phyloP scores from a whole-genome alignment of 2,329 filamentous ascomycete genomes.

The Dactylellina haptotyla region DNA sequence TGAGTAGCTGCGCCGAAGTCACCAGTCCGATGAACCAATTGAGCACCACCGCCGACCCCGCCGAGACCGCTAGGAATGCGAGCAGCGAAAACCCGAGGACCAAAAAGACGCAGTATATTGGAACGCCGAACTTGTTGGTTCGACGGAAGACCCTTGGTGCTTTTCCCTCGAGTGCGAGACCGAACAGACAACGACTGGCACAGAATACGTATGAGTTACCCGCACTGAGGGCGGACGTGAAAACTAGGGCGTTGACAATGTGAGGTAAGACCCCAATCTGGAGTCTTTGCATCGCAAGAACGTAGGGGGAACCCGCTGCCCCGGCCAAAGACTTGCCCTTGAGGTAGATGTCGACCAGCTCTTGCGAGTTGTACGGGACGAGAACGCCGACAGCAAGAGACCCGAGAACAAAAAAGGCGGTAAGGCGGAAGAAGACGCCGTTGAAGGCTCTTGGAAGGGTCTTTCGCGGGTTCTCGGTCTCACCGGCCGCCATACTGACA shows the following conservation, averaged over 20 bases:
- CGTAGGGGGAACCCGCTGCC: conserved; percentile 72
- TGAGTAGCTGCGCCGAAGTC: conserved; percentile 79
- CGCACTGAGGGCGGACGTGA: conserved; percentile 75
- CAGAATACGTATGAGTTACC: conserved; percentile 76
- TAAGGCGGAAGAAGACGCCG: conserved; percentile 80
- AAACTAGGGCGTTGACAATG: conserved; percentile 77
- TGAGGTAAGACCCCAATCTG: conserved; percentile 73
- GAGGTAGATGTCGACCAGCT: conserved; percentile 71
- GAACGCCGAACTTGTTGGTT: conserved; percentile 74
- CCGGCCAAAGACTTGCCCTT: conserved; percentile 70
- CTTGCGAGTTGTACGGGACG: conserved; percentile 74
- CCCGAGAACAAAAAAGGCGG: conserved; percentile 78
- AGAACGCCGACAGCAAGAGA: conserved; percentile 77
- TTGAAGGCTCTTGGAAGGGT: conserved; percentile 80
- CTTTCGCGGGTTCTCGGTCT: conserved; percentile 75
- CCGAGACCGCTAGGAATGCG: conserved; percentile 77
- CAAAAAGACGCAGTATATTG: conserved; percentile 75
- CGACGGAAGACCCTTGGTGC: conserved; percentile 70
- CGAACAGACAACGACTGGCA: conserved; percentile 74
- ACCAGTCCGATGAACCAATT: conserved; percentile 77
- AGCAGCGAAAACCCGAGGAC: conserved; percentile 76
- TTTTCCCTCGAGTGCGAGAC: conserved; percentile 72
- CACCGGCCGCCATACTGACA: conserved; percentile 67
- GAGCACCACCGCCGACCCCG: conserved; percentile 73
- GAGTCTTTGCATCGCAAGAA: conserved; percentile 75